These are phyloP conservation scores for Exsudoporus frostii DNA, from an alignment of 768 basidiomycete genomes.

Conservation along the genomic window DNA sequence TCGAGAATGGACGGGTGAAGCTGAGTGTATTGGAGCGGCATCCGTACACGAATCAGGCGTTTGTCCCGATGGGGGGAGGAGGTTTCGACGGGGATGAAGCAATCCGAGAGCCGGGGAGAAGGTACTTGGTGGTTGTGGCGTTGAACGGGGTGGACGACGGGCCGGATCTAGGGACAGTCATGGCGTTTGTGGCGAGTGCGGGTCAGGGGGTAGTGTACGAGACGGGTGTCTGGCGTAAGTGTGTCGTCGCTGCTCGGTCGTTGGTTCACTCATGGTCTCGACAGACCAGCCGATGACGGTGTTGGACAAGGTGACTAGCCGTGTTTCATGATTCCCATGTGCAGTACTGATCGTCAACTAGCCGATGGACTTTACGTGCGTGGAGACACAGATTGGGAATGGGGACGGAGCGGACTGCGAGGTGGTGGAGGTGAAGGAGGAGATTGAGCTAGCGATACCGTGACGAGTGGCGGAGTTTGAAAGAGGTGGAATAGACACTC, in stretches of 20 bases:
- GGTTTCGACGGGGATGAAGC: conserved; percentile 40
- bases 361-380: conserved; percentile 80
- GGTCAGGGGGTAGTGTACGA: conserved; percentile 87
- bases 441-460: neutral
- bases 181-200: conserved; percentile 78
- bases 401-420: conserved; percentile 82
- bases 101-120: conserved; percentile 44
- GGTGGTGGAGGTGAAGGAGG: conserved; percentile 51
- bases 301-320: conserved; percentile 52
- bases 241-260: neutral
- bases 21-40: conserved; percentile 86
- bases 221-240: conserved; percentile 88
- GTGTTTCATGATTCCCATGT: neutral
- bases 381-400: conserved; percentile 91
- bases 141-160: conserved; percentile 70
- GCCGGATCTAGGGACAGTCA: conserved; percentile 71
- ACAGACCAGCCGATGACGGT: conserved; percentile 93
- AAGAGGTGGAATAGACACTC: conserved; percentile 10
- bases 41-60: conserved; percentile 85
- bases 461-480: conserved; percentile 27
- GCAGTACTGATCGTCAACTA: conserved; percentile 29
- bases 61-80: conserved; percentile 86
- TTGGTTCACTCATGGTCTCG: conserved; percentile 7
- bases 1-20: conserved; percentile 47
- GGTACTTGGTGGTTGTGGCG: conserved; percentile 86